Evolutionary conservation across 495 filamentous ascomycete genomes (phyloP).

Genomic region (Tuber microsphaerosporum): DNA sequence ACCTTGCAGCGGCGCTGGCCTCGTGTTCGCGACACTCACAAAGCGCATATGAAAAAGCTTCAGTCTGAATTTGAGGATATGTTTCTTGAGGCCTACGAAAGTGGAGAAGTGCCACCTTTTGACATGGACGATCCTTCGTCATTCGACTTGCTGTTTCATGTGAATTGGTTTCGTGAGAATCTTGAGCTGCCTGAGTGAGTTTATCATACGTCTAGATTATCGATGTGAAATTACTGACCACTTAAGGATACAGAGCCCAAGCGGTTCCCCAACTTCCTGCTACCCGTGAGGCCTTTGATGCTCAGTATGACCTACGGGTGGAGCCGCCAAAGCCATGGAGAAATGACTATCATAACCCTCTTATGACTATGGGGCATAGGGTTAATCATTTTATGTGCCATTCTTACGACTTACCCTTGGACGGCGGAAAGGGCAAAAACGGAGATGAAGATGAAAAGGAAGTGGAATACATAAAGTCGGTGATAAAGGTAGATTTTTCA

Average conservation of each 20-base stretch:
- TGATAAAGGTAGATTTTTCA: conserved; percentile 32
- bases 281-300: conserved; percentile 49
- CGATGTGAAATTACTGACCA: conserved; percentile 10
- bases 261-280: conserved; percentile 49
- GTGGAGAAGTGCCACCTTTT: conserved; percentile 59
- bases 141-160: conserved; percentile 70
- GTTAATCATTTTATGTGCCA: conserved; percentile 45
- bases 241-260: conserved; percentile 27
- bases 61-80: conserved; percentile 67
- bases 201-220: conserved; percentile 38
- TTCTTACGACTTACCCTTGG: conserved; percentile 37
- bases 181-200: conserved; percentile 46
- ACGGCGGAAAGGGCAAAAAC: conserved; percentile 33
- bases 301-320: conserved; percentile 47
- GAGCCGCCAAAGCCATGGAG: conserved; percentile 39
- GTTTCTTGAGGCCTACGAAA: conserved; percentile 69
- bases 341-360: conserved; percentile 41
- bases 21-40: conserved; percentile 52
- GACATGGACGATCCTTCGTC: conserved; percentile 61
- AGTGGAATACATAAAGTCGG: conserved; percentile 42
- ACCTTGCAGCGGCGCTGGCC: conserved; percentile 58
- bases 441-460: conserved; percentile 40
- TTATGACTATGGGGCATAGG: conserved; percentile 38
- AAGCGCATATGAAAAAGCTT: conserved; percentile 59
- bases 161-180: conserved; percentile 62